Base-by-base conservation (phyloP, 192 early-diverging fungal species). In the Powellomyces hirtus region DNA sequence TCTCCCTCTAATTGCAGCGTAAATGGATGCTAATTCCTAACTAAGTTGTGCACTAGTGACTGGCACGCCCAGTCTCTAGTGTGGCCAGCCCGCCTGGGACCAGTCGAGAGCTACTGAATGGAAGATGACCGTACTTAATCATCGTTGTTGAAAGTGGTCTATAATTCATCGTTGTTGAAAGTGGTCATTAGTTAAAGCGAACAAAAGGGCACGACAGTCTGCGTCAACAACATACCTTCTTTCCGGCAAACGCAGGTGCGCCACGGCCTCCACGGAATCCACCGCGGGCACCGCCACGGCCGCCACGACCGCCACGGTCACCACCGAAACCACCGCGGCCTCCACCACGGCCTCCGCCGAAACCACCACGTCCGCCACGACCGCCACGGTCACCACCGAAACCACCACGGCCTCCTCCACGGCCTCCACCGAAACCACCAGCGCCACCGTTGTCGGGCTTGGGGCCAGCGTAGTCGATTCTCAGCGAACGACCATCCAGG, bases 401-500 rank as follows among this genome's bases (percentile, higher is more conserved):
- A 33, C 79, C 75, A 29, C 72, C 49, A 67, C 82, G 70, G 64
- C 74, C 64, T 38, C 80, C 76, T 38, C 83, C 75, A 37, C 75
- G 52, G 34, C 82, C 72, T n/a, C n/a, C n/a, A 38, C 88, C 80
- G 68, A 69, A 34, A 59, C 68, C 66, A 45, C 82, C 76, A 49
- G 70, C 51, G n/a, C 77, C 75, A 29, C 75, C 79, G 29, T 26
- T 27, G 7, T 56, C 53, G 29, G 53, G 53, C 53, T 56, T 56
- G 53, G 53, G 53, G 31, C 53, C 53, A 56, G 53, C 89, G 79
- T 88, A 98, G 79, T 98, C 96, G 52, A 95, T 78, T 60, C 94
- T 89, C 69, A 96, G 77, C 61, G 75, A 80, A 74, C 96, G 92
- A 52, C 93, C 94, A 31, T 85, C 82, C 22, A 95, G 77, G 34